These are phyloP conservation scores for Globisporangium recalcitrans DNA, from an alignment of 352 stramenopile genomes.

Conservation along the genomic window DNA sequence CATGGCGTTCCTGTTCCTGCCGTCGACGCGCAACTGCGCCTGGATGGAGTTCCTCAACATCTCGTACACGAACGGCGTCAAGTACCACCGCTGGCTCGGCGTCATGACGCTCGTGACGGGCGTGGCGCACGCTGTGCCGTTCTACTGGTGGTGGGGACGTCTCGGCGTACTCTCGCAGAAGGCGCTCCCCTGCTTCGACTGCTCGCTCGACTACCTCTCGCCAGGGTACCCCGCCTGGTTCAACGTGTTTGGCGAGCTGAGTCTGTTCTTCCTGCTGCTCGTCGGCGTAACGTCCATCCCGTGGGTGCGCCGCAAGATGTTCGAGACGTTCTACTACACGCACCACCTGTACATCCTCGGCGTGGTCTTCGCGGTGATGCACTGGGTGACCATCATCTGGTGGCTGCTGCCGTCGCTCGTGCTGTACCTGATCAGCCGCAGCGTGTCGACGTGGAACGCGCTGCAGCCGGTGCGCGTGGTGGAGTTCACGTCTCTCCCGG, in stretches of 20 bases:
- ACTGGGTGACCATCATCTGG: constrained; percentile 31
- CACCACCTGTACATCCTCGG: constrained; percentile 49
- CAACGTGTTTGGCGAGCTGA: constrained; percentile 44
- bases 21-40: constrained; percentile 33
- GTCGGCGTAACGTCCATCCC: constrained; percentile 38
- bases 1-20: constrained; percentile 46
- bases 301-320: constrained; percentile 35
- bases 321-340: constrained; percentile 38
- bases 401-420: constrained; percentile 35
- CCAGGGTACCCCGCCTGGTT: too few species aligned
- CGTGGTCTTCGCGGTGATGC: constrained; percentile 36
- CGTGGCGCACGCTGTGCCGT: constrained; percentile 27
- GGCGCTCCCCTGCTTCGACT: constrained; percentile 42
- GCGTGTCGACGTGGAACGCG: constrained; percentile 29
- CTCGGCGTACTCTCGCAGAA: constrained; percentile 23
- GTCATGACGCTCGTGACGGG: constrained; percentile 29
- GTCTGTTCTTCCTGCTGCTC: constrained; percentile 31
- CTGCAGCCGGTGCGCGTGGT: constrained; percentile 25
- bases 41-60: constrained; percentile 63
- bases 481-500: constrained; percentile 23
- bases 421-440: constrained; percentile 35
- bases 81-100: constrained; percentile 50
- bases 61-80: constrained; percentile 44
- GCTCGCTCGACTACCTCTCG: too few species aligned
- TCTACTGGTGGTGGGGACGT: constrained; percentile 32